Evolutionary conservation across 768 basidiomycete species (phyloP).

Genomic region (Kockovaella imperatae): DNA sequence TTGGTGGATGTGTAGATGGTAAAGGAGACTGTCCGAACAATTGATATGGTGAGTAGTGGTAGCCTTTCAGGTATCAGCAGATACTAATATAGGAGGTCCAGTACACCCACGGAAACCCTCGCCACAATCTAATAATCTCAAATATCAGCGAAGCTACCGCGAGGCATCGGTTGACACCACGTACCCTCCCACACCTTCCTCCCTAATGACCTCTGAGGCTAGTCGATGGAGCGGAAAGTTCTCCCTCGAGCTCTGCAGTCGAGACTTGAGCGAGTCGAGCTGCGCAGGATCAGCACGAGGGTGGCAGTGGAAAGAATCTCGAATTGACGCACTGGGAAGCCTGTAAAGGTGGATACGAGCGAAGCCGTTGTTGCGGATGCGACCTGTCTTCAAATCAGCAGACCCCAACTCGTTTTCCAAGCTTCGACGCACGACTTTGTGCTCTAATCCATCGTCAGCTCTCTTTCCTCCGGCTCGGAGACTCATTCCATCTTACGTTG

Average conservation of each 20-base stretch:
- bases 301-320: not conserved
- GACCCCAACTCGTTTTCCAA: not conserved
- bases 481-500: conserved; percentile 18
- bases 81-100: not conserved
- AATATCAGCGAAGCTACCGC: not conserved
- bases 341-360: conserved; percentile 83
- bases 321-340: conserved; percentile 61
- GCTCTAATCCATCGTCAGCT: conserved; percentile 16
- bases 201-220: conserved; percentile 36
- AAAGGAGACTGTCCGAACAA: conserved; percentile 62
- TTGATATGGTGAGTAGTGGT: conserved; percentile 88
- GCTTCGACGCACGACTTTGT: conserved; percentile 32
- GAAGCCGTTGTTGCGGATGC: conserved; percentile 85
- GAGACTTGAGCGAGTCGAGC: conserved; percentile 90
- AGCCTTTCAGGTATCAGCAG: conserved; percentile 50
- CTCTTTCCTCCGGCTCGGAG: not conserved
- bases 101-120: conserved; percentile 35
- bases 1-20: conserved; percentile 43
- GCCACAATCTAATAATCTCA: conserved; percentile 31
- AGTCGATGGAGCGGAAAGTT: conserved; percentile 63
- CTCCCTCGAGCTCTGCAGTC: conserved; percentile 75
- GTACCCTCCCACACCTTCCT: conserved; percentile 60
- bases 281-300: conserved; percentile 39
- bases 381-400: conserved; percentile 45
- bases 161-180: conserved; percentile 45